A percentile compares a stretch with the other conserved stretches of the same genome.
Evolutionary conservation across 805 yeast species (phyloP).

Genomic region (Saturnispora bothae): DNA sequence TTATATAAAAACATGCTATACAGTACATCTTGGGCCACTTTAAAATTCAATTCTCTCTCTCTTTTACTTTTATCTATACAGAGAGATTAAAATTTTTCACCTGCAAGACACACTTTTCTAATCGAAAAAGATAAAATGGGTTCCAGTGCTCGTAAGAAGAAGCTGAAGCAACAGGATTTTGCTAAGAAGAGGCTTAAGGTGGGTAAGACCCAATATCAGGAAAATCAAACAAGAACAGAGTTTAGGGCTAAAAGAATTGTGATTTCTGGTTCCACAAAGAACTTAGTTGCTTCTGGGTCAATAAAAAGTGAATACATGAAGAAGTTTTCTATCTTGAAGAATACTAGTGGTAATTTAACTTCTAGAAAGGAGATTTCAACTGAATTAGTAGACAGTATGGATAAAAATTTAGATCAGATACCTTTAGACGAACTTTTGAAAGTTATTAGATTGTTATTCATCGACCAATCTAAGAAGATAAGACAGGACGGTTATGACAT

Average conservation of each 20-base stretch:
- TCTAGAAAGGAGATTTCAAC: constrained; percentile 15
- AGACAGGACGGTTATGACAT: constrained; percentile 16
- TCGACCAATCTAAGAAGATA: constrained; percentile 59
- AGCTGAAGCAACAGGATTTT: constrained; percentile 65
- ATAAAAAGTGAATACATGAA: constrained; percentile 28
- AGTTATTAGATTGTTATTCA: constrained; percentile 48
- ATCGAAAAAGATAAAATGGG: too few relatives aligned
- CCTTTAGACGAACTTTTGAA: constrained; percentile 47
- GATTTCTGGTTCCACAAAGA: constrained; percentile 25
- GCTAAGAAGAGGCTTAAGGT: constrained; percentile 72
- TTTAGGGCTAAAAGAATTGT: constrained; percentile 55
- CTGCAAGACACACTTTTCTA: too few relatives aligned
- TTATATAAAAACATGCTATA: too few relatives aligned
- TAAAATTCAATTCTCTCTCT: neutral
- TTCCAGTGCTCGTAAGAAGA: constrained; percentile 42
- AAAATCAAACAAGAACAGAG: constrained; percentile 78
- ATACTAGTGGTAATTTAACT: constrained; percentile 23
- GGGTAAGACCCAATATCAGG: constrained; percentile 68
- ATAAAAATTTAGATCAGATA: constrained; percentile 29
- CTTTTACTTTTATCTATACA: neutral
- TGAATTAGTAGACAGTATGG: constrained; percentile 11
- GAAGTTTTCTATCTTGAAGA: constrained; percentile 59
- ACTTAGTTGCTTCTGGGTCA: constrained; percentile 5
- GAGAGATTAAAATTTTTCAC: neutral
- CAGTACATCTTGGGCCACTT: too few relatives aligned